Percentiles rank a stretch among this genome's conserved stretches.
Conservation (phyloP, 2,329 filamentous ascomycete genomes). For the Ampelomyces quisqualis region DNA sequence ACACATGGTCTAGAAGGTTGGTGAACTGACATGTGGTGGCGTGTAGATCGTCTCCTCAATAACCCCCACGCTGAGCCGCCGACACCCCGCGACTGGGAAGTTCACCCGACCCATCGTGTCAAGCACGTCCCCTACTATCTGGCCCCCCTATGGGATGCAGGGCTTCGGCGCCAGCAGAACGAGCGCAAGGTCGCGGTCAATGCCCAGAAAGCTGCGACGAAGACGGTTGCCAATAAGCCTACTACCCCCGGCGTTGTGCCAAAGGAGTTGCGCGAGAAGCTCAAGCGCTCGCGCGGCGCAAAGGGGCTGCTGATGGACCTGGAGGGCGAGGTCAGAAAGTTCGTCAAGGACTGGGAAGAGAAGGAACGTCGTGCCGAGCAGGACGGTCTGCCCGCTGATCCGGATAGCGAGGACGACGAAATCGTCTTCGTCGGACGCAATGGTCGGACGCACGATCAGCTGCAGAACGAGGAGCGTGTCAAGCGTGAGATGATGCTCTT, state of each 20-base stretch:
- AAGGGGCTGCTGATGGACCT: conserved; percentile 78
- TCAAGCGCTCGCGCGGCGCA: conserved; percentile 78
- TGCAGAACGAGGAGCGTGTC: conserved; percentile 54
- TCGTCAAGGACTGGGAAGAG: conserved; percentile 65
- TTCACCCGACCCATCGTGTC: conserved; percentile 77
- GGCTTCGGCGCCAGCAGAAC: conserved; percentile 51
- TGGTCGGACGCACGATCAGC: conserved; percentile 61
- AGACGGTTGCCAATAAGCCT: conserved; percentile 44
- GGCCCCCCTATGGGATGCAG: conserved; percentile 50
- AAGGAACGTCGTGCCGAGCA: conserved; percentile 52
- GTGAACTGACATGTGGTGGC: conserved; percentile 4
- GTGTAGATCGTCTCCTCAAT: conserved; percentile 82
- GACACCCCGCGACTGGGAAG: conserved; percentile 76
- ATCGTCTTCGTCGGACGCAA: conserved; percentile 83
- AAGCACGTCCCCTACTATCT: conserved; percentile 84
- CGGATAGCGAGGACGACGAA: conserved; percentile 71
- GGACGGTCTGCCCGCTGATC: conserved; percentile 49
- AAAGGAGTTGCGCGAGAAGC: conserved; percentile 73
- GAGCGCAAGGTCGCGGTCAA: conserved; percentile 37
- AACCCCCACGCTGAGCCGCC: conserved; percentile 87
- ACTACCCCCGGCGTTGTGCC: conserved; percentile 61
- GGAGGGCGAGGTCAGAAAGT: conserved; percentile 79
- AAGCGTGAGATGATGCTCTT: conserved; percentile 72
- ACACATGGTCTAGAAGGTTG: neutral
- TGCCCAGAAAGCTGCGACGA: conserved; percentile 38